Evolutionary conservation across 1,139 yeast species (phyloP), one percentile per base, ranked within the genome.

Genomic region (Pichia sp.): DNA sequence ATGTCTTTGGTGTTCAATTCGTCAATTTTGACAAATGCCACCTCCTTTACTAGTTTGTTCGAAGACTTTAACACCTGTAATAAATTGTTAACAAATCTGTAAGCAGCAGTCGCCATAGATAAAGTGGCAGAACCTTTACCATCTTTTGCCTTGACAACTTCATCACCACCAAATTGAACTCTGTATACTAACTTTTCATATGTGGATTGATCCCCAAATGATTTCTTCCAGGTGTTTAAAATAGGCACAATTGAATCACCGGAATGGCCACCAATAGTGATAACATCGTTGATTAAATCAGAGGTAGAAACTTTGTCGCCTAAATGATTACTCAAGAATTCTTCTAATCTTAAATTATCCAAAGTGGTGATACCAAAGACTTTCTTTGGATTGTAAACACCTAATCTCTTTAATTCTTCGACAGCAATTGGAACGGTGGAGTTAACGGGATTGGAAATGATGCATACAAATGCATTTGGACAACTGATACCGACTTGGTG

Each of bases 121-220:
- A 82, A 70, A 16, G 90, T 82, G 29, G 88, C 90, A 7, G 86
- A 79, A 8, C 90, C 90, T 37, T 80, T 81, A 50, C 88, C 88
- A 53, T 79, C 73, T 62, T 82, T 82, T 29, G 88, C 88, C 63
- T 79, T 73, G 45, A 82, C 88, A 38, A 82, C 87, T 62, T 82
- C 90, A 62, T 82, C 90, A 55, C 88, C 88, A 49, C 87, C 90
- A 58, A 70, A 81, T 61, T 81, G 87, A 29, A 82, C 86, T 52
- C 87, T 67, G 55, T 79, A 64, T 36, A 81, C 65, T 46, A 78
- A 75, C 40, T 66, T 63, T 10, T 65, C 51, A 37, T 61, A 54
- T 7, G 9, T 32, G 42, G 67, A 60, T 6, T 35, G 26, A 37
- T 51, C 54, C 35, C 63, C 45, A 8, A 73, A 69, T 10, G 48